These are phyloP conservation scores for Exophiala calicioides DNA, from an alignment of 2,329 filamentous ascomycete species.

Conservation along the genomic window DNA sequence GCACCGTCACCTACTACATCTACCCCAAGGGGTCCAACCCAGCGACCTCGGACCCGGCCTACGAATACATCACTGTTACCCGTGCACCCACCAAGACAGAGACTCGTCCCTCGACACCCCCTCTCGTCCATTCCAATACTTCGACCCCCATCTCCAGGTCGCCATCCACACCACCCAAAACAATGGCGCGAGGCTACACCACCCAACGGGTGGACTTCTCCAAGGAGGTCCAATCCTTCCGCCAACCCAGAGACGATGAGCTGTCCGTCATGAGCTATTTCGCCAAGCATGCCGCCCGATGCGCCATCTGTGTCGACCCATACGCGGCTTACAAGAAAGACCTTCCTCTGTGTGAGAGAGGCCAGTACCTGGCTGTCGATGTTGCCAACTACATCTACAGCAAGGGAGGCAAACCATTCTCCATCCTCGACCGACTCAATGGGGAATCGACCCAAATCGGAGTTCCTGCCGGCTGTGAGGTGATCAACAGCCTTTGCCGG, in stretches of 20 bases:
- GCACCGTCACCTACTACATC: constrained; percentile 29
- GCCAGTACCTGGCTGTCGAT: constrained; percentile 36
- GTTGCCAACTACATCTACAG: constrained; percentile 41
- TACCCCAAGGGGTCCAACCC: constrained; percentile 23
- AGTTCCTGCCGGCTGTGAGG: constrained; percentile 41
- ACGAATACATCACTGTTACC: constrained; percentile 26
- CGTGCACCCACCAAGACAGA: constrained; percentile 17
- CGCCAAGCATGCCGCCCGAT: constrained; percentile 38
- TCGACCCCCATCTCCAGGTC: constrained; percentile 20
- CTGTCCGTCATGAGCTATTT: constrained; percentile 39
- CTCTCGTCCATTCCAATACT: constrained; percentile 25
- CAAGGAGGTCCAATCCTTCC: constrained; percentile 27
- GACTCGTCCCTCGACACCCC: constrained; percentile 20
- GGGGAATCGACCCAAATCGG: constrained; percentile 43
- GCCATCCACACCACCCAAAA: constrained; percentile 18
- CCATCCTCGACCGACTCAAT: constrained; percentile 44
- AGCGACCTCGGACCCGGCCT: constrained; percentile 11
- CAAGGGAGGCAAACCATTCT: constrained; percentile 42
- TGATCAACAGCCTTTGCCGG: constrained; percentile 41
- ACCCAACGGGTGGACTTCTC: constrained; percentile 31
- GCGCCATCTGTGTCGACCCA: constrained; percentile 37
- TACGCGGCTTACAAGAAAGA: constrained; percentile 34
- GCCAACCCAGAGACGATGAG: constrained; percentile 37
- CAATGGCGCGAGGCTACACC: constrained; percentile 22
- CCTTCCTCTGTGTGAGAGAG: constrained; percentile 38